Conservation (phyloP, 768 basidiomycete species). For the Pleurotus platypus region DNA sequence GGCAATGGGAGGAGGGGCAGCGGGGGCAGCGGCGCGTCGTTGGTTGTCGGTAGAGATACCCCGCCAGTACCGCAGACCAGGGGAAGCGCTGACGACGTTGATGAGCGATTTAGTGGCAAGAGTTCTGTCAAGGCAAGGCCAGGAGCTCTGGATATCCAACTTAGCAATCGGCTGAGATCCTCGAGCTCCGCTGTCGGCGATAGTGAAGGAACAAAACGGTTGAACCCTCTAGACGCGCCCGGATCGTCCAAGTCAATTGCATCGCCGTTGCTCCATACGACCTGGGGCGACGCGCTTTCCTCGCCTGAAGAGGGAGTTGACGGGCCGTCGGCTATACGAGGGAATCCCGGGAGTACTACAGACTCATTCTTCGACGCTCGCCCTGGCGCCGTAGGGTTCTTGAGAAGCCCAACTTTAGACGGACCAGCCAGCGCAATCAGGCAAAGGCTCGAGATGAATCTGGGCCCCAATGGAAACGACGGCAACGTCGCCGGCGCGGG, state of each 20-base stretch:
- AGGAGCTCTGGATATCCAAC: background rate
- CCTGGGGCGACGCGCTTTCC: conserved; percentile 32
- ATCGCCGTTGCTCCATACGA: conserved; percentile 38
- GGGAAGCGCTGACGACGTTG: conserved; percentile 9
- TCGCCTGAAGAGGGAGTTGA: conserved; percentile 18
- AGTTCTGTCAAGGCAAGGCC: conserved; percentile 17
- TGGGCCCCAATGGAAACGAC: too few species aligned
- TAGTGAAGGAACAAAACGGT: background rate
- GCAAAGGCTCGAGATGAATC: conserved; percentile 27
- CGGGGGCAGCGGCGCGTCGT: background rate
- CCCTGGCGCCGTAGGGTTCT: too few species aligned
- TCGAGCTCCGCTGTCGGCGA: background rate
- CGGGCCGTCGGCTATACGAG: background rate
- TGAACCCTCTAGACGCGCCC: background rate
- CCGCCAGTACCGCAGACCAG: conserved; percentile 6
- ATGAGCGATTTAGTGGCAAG: conserved; percentile 12
- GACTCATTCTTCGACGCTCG: background rate
- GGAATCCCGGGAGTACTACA: background rate
- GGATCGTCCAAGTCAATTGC: conserved; percentile 9
- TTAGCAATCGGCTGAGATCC: background rate
- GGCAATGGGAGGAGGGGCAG: background rate
- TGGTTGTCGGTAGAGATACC: conserved; percentile 2
- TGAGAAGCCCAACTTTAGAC: background rate
- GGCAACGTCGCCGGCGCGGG: conserved; percentile 15
- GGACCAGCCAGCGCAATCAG: conserved; percentile 21